Evolutionary conservation across 2,329 filamentous ascomycete genomes (phyloP).

Genomic region (Xylariaceae sp.): DNA sequence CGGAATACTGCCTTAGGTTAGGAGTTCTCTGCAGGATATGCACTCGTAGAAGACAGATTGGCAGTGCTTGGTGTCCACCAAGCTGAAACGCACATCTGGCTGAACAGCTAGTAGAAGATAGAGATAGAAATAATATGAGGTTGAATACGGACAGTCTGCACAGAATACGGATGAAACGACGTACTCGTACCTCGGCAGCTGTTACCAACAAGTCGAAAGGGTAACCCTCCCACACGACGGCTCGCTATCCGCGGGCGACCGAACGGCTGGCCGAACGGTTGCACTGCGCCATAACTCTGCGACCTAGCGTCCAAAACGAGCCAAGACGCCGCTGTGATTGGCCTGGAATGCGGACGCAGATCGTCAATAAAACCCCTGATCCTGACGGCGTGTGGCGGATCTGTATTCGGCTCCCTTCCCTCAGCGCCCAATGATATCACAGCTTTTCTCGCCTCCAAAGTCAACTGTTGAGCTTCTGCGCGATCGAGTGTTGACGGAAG

Average conservation of each 20-base stretch:
- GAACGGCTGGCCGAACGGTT: neutral
- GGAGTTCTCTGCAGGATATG: no score
- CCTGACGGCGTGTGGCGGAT: constrained; percentile 10
- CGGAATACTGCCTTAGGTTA: no score
- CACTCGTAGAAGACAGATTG: no score
- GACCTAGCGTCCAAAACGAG: no score
- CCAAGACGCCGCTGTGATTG: neutral
- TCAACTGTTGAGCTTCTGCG: constrained; percentile 30
- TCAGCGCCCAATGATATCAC: constrained; percentile 22
- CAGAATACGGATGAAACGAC: no score
- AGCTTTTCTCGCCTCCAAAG: constrained; percentile 4
- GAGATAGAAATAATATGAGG: no score
- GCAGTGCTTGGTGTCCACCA: no score
- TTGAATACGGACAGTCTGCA: no score
- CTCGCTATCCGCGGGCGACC: neutral
- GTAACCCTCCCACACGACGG: neutral
- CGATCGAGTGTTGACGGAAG: constrained; percentile 7
- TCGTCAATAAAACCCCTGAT: neutral
- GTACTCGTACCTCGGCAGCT: no score
- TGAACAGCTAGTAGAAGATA: no score
- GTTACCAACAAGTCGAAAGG: no score
- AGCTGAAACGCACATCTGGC: no score
- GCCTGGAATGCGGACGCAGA: neutral
- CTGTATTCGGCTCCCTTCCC: constrained; percentile 9
- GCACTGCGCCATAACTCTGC: neutral